Conservation (phyloP, 2,329 filamentous ascomycete genomes). For the Claviceps sorghi region DNA sequence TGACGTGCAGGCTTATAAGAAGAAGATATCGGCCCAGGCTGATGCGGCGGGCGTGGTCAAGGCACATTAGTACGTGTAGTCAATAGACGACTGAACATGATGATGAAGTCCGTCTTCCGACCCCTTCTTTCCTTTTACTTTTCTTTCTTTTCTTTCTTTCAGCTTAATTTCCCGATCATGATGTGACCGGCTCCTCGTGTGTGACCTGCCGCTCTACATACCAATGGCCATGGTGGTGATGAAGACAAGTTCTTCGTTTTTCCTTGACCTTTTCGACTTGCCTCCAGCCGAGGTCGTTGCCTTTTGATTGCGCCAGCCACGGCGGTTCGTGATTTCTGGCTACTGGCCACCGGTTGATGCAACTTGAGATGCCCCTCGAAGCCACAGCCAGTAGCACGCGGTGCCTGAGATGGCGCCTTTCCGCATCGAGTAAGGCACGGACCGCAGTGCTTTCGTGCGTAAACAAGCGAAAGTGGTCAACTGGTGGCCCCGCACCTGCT, state of each 20-base stretch:
- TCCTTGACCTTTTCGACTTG: too few relatives aligned
- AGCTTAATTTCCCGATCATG: neutral
- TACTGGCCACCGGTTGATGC: too few relatives aligned
- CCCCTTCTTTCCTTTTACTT: neutral
- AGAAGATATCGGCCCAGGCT: conserved; percentile 80
- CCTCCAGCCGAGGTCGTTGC: too few relatives aligned
- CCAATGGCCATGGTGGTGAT: too few relatives aligned
- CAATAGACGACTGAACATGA: neutral
- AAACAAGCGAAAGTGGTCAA: conserved; percentile 21
- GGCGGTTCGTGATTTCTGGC: too few relatives aligned
- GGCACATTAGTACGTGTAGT: conserved; percentile 28
- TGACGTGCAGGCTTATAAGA: conserved; percentile 95
- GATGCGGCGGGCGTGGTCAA: conserved; percentile 76
- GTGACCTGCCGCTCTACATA: too few relatives aligned
- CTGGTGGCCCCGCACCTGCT: conserved; percentile 11
- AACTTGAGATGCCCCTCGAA: neutral
- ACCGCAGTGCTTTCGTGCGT: conserved; percentile 8
- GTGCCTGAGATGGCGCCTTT: conserved; percentile 11
- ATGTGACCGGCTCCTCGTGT: neutral
- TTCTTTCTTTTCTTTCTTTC: neutral
- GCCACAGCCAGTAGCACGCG: neutral
- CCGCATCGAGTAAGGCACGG: conserved; percentile 17
- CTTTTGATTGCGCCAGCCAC: too few relatives aligned
- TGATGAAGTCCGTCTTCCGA: neutral
- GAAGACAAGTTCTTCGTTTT: too few relatives aligned